Evolutionary conservation across 345 rosid genomes (phyloP).

Genomic region (Cardamine chenopodiifolia): DNA sequence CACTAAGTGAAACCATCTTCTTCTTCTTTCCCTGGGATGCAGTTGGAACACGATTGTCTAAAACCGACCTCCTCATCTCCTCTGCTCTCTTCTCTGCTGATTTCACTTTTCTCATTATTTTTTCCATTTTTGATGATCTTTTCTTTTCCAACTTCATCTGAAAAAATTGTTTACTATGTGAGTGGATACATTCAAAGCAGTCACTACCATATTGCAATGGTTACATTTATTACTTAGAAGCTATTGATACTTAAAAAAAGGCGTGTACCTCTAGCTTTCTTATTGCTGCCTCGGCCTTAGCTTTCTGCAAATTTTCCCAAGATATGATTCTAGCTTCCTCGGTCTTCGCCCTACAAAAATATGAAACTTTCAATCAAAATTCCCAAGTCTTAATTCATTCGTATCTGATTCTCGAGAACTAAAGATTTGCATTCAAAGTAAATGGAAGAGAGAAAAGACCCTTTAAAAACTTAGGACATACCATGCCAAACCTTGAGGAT

Average conservation of each 20-base stretch:
- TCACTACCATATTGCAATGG: neutral
- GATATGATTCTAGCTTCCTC: constrained; percentile 91
- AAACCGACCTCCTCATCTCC: constrained; percentile 79
- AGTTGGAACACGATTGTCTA: constrained; percentile 56
- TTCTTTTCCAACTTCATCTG: constrained; percentile 99
- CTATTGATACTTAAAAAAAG: too few species aligned
- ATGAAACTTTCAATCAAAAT: constrained; percentile 16
- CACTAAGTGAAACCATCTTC: constrained; percentile 71
- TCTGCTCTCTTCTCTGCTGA: constrained; percentile 95
- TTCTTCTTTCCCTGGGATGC: constrained; percentile 49
- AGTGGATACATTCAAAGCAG: constrained; percentile 20
- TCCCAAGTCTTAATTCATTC: neutral
- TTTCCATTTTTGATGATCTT: constrained; percentile 89
- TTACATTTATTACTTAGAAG: neutral
- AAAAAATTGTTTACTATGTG: constrained; percentile 19
- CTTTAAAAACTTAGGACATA: constrained; percentile 60
- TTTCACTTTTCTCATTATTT: constrained; percentile 84
- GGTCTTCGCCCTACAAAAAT: constrained; percentile 59
- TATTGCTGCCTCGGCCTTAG: constrained; percentile 94
- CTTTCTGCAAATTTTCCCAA: constrained; percentile 99
- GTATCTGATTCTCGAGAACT: neutral
- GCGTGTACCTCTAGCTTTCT: constrained; percentile 70
- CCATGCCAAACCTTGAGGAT: constrained; percentile 61
- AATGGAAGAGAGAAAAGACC: constrained; percentile 47
- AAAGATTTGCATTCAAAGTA: neutral